Conservation (phyloP, 176 grass and related monocot genomes). For the Bonia amplexicaulis region DNA sequence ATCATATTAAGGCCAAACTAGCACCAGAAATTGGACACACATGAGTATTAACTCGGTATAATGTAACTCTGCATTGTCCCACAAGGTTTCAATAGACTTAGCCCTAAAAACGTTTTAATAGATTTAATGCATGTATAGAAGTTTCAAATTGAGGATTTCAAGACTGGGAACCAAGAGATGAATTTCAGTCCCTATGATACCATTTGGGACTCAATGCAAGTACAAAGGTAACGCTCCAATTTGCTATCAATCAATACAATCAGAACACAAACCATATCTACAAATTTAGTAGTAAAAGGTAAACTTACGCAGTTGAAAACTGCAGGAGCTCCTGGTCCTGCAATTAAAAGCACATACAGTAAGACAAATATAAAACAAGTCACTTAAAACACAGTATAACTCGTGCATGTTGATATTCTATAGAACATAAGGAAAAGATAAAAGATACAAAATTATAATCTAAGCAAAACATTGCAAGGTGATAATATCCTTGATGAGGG, state of each 20-base stretch:
- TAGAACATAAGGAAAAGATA: background rate
- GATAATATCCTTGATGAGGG: background rate
- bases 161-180: background rate
- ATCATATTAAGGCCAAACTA: background rate
- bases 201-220: background rate
- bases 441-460: constrained; percentile 4
- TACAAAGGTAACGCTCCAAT: background rate
- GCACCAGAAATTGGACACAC: background rate
- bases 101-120: background rate
- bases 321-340: constrained; percentile 88
- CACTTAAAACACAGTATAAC: background rate
- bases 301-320: constrained; percentile 96
- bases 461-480: constrained; percentile 3
- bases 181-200: background rate
- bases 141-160: background rate
- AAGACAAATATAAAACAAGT: constrained; percentile 17
- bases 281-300: constrained; percentile 15
- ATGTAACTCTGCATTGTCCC: background rate
- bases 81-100: background rate
- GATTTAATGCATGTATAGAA: constrained; percentile 1
- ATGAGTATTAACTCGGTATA: background rate
- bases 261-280: background rate
- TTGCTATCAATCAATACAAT: background rate
- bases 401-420: background rate
- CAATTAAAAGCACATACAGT: constrained; percentile 25